Evolutionary conservation across 768 basidiomycete species (phyloP).

Genomic region (Pholiota molesta): DNA sequence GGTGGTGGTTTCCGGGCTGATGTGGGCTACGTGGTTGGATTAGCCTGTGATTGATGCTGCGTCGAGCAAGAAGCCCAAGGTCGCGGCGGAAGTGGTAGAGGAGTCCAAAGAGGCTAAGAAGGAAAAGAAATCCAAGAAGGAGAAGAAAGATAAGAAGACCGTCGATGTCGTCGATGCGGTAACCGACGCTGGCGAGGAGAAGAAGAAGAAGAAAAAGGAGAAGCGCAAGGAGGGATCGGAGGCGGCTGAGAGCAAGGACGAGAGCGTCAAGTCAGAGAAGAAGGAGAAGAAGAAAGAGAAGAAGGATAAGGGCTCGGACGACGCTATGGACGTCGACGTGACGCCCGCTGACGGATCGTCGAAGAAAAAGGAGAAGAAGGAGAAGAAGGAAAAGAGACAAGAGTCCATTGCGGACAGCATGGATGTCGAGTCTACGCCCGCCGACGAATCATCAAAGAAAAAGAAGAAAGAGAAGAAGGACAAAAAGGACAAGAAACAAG

Average conservation of each 20-base stretch:
- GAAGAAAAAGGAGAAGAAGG: constrained; percentile 25
- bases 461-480: constrained; percentile 17
- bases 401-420: constrained; percentile 9
- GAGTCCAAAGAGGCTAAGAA: constrained; percentile 18
- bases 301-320: constrained; percentile 19
- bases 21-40: background rate
- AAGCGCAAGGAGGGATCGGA: constrained; percentile 16
- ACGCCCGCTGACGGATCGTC: constrained; percentile 28
- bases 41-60: background rate
- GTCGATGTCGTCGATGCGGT: constrained; percentile 18
- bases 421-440: constrained; percentile 18
- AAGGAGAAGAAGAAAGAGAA: constrained; percentile 35
- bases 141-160: constrained; percentile 20
- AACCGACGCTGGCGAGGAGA: constrained; percentile 11
- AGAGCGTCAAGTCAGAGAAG: constrained; percentile 26
- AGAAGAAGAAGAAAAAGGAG: constrained; percentile 21
- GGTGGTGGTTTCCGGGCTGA: background rate
- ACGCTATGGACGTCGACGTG: constrained; percentile 18
- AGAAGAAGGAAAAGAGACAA: constrained; percentile 21
- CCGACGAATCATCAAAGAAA: constrained; percentile 16
- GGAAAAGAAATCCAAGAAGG: constrained; percentile 22
- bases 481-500: background rate
- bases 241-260: constrained; percentile 18
- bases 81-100: constrained; percentile 15
- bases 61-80: constrained; percentile 20